These are phyloP conservation scores for Trypanosoma theileri DNA, from an alignment of 208 protist species.

Conservation along the genomic window DNA sequence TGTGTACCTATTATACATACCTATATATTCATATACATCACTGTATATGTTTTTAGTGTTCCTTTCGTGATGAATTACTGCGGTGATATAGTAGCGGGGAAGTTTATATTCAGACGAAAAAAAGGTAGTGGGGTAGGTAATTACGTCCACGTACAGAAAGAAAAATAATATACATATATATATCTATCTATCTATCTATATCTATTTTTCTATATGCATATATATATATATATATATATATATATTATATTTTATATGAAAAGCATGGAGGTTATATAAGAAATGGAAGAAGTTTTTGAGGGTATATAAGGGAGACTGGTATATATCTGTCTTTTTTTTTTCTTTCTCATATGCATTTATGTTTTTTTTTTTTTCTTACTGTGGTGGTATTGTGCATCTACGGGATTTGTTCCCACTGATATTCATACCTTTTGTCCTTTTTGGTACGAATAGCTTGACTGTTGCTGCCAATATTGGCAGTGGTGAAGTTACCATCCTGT, in stretches of 20 bases:
- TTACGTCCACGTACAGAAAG: neutral
- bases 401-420: no score
- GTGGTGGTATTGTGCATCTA: neutral
- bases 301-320: neutral
- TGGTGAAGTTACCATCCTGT: no score
- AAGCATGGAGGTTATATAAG: neutral
- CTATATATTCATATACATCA: no score
- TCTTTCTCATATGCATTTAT: slow-evolving; percentile 19
- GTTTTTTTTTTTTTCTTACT: slow-evolving; percentile 27
- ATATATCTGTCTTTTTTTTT: slow-evolving; percentile 18
- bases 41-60: no score
- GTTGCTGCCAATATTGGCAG: no score
- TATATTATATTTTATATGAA: neutral
- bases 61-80: no score
- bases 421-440: neutral
- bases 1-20: no score
- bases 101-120: no score
- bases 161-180: slow-evolving; percentile 6
- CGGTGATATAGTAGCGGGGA: no score
- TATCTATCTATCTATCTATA: neutral
- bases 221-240: no score
- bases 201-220: slow-evolving; percentile 8
- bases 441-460: no score
- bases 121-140: no score
- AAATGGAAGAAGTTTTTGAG: neutral